A percentile compares a stretch with the other conserved stretches of the same genome.
Conservation (phyloP, 495 filamentous ascomycete species). For the Viridothelium virens region DNA sequence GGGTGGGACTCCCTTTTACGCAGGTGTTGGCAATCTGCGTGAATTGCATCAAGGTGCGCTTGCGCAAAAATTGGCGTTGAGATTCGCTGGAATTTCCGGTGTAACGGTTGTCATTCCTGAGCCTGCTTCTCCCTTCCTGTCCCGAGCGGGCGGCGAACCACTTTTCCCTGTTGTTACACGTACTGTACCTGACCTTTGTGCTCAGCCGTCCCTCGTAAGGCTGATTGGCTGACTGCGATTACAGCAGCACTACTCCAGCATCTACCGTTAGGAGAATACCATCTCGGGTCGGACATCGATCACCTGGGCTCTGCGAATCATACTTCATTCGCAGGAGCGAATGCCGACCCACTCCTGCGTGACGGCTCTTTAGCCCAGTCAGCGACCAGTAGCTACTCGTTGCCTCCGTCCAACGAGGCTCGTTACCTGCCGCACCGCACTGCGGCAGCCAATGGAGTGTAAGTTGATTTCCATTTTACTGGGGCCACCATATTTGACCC, state of each 20-base stretch:
- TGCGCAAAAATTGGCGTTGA: background rate
- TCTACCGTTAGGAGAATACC: slow-evolving; percentile 3
- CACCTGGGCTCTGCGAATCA: slow-evolving; percentile 10
- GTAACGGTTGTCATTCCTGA: slow-evolving; percentile 10
- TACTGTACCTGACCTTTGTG: slow-evolving; percentile 3
- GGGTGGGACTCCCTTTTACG: background rate
- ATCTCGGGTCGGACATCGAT: slow-evolving; percentile 11
- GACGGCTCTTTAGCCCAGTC: slow-evolving; percentile 7
- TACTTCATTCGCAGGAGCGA: background rate
- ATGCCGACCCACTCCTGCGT: slow-evolving; percentile 6
- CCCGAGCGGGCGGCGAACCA: slow-evolving; percentile 8
- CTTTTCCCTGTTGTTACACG: slow-evolving; percentile 11
- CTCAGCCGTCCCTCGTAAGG: slow-evolving; percentile 1
- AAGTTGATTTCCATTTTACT: background rate
- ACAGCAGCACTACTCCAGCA: slow-evolving; percentile 5
- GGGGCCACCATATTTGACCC: background rate
- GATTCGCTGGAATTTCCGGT: background rate
- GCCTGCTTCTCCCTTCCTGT: slow-evolving; percentile 4
- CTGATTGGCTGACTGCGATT: slow-evolving; percentile 11
- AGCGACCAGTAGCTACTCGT: slow-evolving; percentile 2
- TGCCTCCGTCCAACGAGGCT: slow-evolving; percentile 8
- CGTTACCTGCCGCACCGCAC: slow-evolving; percentile 12
- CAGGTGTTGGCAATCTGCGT: background rate
- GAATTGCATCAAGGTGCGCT: background rate
- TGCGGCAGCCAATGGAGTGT: slow-evolving; percentile 6